phyloP scores from a whole-genome alignment of 1,284 basidiomycete genomes.

The Athelia sp. region DNA sequence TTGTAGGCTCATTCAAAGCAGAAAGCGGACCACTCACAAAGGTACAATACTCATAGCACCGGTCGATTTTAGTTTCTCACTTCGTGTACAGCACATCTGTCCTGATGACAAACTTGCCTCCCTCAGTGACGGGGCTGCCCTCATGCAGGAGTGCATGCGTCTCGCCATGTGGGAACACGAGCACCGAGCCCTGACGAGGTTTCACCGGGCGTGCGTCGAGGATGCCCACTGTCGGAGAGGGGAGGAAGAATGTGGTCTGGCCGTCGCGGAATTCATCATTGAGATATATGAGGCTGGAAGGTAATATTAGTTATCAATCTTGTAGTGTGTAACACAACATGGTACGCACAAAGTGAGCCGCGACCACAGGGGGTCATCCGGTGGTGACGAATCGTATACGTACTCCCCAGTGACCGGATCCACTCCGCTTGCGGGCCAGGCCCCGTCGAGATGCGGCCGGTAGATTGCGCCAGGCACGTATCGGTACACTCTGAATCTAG shows the following conservation, averaged over 20 bases:
- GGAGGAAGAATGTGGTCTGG: constrained; percentile 48
- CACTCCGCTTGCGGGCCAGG: constrained; percentile 48
- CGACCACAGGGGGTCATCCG: constrained; percentile 25
- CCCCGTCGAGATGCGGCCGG: constrained; percentile 48
- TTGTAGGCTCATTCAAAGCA: no score
- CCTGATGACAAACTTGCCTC: constrained; percentile 35
- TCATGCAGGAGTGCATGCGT: constrained; percentile 4
- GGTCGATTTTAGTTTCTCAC: neutral
- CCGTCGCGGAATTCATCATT: constrained; percentile 42
- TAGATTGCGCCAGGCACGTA: constrained; percentile 45
- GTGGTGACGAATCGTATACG: constrained; percentile 43
- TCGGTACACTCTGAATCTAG: constrained; percentile 44
- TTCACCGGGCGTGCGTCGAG: constrained; percentile 43
- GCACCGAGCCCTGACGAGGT: constrained; percentile 42
- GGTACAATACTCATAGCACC: no score
- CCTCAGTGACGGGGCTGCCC: constrained; percentile 30
- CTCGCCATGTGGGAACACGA: constrained; percentile 33
- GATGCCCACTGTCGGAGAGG: constrained; percentile 26
- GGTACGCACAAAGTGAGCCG: constrained; percentile 35
- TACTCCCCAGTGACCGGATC: constrained; percentile 39
- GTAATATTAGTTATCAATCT: neutral
- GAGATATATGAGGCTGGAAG: constrained; percentile 40
- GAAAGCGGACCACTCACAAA: no score
- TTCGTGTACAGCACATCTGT: constrained; percentile 28
- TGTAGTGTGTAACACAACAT: neutral